Conservation (phyloP, 192 early-diverging fungal species). For the Rhizophlyctis rosea region DNA sequence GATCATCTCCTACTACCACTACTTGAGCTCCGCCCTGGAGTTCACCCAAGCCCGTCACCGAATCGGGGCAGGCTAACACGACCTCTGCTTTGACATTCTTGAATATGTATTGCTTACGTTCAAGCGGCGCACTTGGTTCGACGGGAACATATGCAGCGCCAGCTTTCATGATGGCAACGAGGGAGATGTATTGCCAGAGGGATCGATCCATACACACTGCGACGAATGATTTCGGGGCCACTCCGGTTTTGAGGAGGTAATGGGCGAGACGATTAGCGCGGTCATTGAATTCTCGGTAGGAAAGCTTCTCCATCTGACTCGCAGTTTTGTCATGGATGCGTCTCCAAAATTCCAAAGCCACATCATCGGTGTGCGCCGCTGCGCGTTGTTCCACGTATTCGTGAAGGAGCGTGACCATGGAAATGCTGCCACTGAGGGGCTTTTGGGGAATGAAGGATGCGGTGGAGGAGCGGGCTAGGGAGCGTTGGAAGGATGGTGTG, state of each 20-base stretch:
- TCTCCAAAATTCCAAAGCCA: constrained; percentile 10
- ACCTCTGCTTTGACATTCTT: not conserved
- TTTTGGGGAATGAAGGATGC: no score
- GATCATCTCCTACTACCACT: no score
- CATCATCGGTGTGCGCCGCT: not conserved
- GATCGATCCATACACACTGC: constrained; percentile 6
- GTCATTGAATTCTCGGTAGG: constrained; percentile 11
- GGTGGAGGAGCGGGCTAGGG: no score
- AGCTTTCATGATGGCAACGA: constrained; percentile 31
- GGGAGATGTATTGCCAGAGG: constrained; percentile 10
- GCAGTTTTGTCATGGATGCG: not conserved
- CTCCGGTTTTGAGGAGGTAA: not conserved
- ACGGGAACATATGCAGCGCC: constrained; percentile 34
- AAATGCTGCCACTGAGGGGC: no score
- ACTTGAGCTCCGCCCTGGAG: no score
- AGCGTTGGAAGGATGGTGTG: no score
- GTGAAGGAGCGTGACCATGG: not conserved
- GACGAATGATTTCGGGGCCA: constrained; percentile 3
- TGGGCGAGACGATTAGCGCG: constrained; percentile 10
- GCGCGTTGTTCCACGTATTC: not conserved
- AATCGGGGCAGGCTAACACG: constrained; percentile 1
- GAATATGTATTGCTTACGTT: constrained; percentile 14
- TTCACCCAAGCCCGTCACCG: not conserved
- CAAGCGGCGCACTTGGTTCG: constrained; percentile 22
- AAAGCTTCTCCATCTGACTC: not conserved